phyloP scores from a whole-genome alignment of 768 basidiomycete species.

The Pilatotrama ljubarskyi region DNA sequence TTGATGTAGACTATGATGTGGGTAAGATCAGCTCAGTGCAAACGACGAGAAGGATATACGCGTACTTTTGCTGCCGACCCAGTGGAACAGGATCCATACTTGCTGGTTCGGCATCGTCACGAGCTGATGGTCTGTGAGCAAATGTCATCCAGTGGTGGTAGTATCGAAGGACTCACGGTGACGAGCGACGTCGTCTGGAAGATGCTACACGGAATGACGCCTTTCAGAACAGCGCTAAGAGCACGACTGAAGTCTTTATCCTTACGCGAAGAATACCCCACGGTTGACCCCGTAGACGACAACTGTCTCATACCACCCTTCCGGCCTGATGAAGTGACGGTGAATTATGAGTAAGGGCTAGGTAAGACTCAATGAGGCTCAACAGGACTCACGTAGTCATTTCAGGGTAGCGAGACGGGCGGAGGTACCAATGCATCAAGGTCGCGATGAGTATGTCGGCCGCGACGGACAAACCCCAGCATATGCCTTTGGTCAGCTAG shows the following conservation, averaged over 20 bases:
- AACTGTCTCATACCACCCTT: conserved; percentile 16
- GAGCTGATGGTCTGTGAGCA: conserved; percentile 1
- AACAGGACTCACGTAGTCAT: conserved; percentile 24
- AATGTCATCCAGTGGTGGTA: too few relatives aligned
- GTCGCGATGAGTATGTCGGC: conserved; percentile 19
- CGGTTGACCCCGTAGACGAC: conserved; percentile 25
- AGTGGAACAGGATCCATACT: conserved; percentile 26
- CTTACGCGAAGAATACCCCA: conserved; percentile 26
- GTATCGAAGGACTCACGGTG: conserved; percentile 1
- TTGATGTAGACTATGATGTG: conserved; percentile 22
- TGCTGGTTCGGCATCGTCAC: conserved; percentile 16
- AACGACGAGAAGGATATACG: neutral
- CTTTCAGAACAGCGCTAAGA: neutral
- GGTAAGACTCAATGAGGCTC: too few relatives aligned
- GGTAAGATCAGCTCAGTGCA: neutral
- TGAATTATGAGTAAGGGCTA: too few relatives aligned
- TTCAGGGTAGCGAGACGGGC: conserved; percentile 14
- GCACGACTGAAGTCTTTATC: neutral
- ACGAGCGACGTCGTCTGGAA: conserved; percentile 10
- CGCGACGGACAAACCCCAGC: conserved; percentile 14
- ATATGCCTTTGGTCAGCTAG: conserved; percentile 20
- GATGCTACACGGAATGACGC: neutral
- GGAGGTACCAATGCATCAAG: conserved; percentile 22
- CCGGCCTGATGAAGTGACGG: neutral
- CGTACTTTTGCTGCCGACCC: conserved; percentile 23